A percentile compares a stretch with the other conserved stretches of the same genome.
Conservation (phyloP, 768 basidiomycete genomes). For the Pluteus cervinus region DNA sequence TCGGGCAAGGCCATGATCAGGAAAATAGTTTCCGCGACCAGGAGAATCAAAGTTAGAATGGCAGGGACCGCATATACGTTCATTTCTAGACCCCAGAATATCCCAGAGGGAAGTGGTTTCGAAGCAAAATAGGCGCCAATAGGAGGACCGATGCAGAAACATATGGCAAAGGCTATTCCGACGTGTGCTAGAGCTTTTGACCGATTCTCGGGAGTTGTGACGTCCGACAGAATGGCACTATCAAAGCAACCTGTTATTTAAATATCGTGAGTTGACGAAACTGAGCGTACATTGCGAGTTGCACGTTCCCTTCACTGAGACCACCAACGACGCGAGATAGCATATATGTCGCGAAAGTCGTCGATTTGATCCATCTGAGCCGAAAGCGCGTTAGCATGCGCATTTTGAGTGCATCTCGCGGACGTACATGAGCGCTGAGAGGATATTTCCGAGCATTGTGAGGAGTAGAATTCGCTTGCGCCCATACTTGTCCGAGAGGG, state of each 20-base stretch:
- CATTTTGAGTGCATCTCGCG: neutral
- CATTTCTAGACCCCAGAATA: slow-evolving; percentile 55
- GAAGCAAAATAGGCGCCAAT: slow-evolving; percentile 96
- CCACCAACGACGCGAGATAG: slow-evolving; percentile 90
- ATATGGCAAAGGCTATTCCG: slow-evolving; percentile 94
- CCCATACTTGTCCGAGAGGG: slow-evolving; percentile 86
- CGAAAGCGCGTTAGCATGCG: neutral
- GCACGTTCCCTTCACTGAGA: slow-evolving; percentile 95
- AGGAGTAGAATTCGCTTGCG: slow-evolving; percentile 76
- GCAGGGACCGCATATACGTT: slow-evolving; percentile 95
- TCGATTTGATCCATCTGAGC: slow-evolving; percentile 81
- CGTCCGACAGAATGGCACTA: slow-evolving; percentile 91
- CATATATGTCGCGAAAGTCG: slow-evolving; percentile 85
- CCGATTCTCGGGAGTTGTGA: slow-evolving; percentile 74
- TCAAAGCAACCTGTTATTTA: neutral
- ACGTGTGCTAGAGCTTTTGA: slow-evolving; percentile 86
- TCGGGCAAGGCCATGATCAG: slow-evolving; percentile 76
- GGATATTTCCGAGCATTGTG: slow-evolving; percentile 90
- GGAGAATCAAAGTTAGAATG: slow-evolving; percentile 68
- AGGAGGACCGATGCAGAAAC: slow-evolving; percentile 89
- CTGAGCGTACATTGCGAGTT: slow-evolving; percentile 90
- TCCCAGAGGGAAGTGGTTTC: slow-evolving; percentile 60
- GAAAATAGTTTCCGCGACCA: slow-evolving; percentile 77
- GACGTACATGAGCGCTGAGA: slow-evolving; percentile 80
- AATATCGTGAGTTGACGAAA: slow-evolving; percentile 10